phyloP scores from a whole-genome alignment of 129 eudicot genomes.

The Lonicera japonica region DNA sequence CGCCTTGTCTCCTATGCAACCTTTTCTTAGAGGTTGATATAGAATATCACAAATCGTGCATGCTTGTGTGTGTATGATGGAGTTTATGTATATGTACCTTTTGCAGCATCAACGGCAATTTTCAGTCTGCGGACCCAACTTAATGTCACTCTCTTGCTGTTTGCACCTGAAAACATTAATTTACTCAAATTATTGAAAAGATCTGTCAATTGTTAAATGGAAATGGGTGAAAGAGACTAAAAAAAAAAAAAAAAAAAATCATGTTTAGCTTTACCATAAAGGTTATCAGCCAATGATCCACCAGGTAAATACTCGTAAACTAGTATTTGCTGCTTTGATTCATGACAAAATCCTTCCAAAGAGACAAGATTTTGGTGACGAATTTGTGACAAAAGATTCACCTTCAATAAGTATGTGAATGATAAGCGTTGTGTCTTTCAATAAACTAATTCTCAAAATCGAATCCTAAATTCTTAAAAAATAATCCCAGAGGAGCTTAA shows the following conservation, averaged over 20 bases:
- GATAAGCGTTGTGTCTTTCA: too few species aligned
- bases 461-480: background rate
- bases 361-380: constrained; percentile 80
- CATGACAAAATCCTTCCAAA: constrained; percentile 82
- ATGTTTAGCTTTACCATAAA: constrained; percentile 46
- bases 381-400: constrained; percentile 66
- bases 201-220: background rate
- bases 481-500: background rate
- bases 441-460: background rate
- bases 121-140: constrained; percentile 93
- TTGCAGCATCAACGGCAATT: constrained; percentile 92
- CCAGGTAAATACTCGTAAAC: constrained; percentile 84
- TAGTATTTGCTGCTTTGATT: constrained; percentile 78
- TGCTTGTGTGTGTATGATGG: too few species aligned
- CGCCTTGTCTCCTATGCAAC: too few species aligned
- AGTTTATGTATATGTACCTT: constrained; percentile 36
- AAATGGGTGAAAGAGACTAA: too few species aligned
- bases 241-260: too few species aligned
- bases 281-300: constrained; percentile 81
- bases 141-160: constrained; percentile 58
- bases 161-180: constrained; percentile 46
- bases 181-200: constrained; percentile 1
- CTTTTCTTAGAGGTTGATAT: too few species aligned
- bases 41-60: too few species aligned
- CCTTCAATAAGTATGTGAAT: constrained; percentile 36